Conservation (phyloP, 441 rosid species). For the Lepidium campestre region DNA sequence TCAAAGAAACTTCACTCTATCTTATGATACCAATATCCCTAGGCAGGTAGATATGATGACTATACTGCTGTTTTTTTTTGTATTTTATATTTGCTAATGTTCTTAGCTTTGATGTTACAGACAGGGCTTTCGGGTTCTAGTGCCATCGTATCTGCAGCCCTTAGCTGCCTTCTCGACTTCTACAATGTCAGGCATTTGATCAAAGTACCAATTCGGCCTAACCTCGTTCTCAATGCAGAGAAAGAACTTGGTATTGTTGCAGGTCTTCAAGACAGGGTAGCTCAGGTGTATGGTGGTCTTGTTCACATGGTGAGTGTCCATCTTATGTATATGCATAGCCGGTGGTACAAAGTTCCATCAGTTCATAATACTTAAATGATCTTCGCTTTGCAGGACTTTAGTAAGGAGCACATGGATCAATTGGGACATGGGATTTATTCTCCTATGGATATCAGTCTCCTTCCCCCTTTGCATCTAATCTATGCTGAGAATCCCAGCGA, state of each 20-base stretch:
- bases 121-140: slow-evolving; percentile 93
- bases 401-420: slow-evolving; percentile 70
- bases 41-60: slow-evolving; percentile 59
- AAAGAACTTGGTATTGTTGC: slow-evolving; percentile 88
- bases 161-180: slow-evolving; percentile 82
- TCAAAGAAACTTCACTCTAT: slow-evolving; percentile 50
- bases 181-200: slow-evolving; percentile 73
- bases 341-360: background rate
- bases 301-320: slow-evolving; percentile 56
- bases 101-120: slow-evolving; percentile 41
- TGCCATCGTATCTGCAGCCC: slow-evolving; percentile 85
- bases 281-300: slow-evolving; percentile 91
- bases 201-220: slow-evolving; percentile 59
- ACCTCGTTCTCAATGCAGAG: slow-evolving; percentile 70
- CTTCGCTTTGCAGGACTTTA: slow-evolving; percentile 55
- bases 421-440: slow-evolving; percentile 80
- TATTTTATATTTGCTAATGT: slow-evolving; percentile 13
- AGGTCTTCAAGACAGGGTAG: slow-evolving; percentile 97
- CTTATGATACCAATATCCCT: slow-evolving; percentile 88
- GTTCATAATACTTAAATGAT: background rate
- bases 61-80: background rate
- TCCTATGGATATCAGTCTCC: slow-evolving; percentile 67
- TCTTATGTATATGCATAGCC: background rate
- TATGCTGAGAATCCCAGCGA: slow-evolving; percentile 96
- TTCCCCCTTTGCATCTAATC: slow-evolving; percentile 79